Conservation (phyloP, 2,329 filamentous ascomycete genomes). For the Cladosporium sp. region DNA sequence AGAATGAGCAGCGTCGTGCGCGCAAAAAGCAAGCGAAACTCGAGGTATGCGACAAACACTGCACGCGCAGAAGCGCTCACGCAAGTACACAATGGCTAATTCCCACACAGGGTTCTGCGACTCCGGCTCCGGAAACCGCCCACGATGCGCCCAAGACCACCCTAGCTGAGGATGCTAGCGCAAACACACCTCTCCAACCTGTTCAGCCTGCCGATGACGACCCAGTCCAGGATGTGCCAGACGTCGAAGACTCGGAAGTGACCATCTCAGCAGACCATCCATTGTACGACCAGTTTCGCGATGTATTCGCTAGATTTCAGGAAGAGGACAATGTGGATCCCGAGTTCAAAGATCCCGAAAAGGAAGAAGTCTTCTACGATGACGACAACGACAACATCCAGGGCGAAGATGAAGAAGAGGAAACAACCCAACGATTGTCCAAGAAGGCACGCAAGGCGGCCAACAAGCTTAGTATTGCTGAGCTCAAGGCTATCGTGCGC, state of each 20-base stretch:
- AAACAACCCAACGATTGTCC: slow-evolving; percentile 65
- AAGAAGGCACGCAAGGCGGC: slow-evolving; percentile 93
- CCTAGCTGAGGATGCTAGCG: slow-evolving; percentile 16
- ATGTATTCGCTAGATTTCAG: slow-evolving; percentile 76
- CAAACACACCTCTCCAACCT: slow-evolving; percentile 22
- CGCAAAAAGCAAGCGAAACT: slow-evolving; percentile 93
- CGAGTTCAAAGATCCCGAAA: slow-evolving; percentile 62
- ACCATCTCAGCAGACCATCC: slow-evolving; percentile 51
- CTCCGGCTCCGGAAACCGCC: slow-evolving; percentile 25
- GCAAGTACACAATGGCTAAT: slow-evolving; percentile 1
- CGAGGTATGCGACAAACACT: slow-evolving; percentile 32
- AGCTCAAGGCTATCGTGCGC: slow-evolving; percentile 85
- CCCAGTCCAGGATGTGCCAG: slow-evolving; percentile 23
- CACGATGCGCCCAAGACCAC: slow-evolving; percentile 18
- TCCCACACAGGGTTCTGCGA: slow-evolving; percentile 23
- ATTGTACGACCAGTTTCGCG: slow-evolving; percentile 76
- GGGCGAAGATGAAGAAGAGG: slow-evolving; percentile 68
- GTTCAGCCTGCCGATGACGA: slow-evolving; percentile 25
- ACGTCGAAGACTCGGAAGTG: slow-evolving; percentile 19
- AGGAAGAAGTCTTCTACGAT: slow-evolving; percentile 78
- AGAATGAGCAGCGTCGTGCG: slow-evolving; percentile 87
- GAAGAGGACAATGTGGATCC: slow-evolving; percentile 46
- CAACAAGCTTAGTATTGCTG: slow-evolving; percentile 88
- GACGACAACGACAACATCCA: slow-evolving; percentile 85
- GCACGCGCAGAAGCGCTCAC: too few species aligned